Evolutionary conservation across 768 basidiomycete species (phyloP).

Genomic region (Tulasnella sp.): DNA sequence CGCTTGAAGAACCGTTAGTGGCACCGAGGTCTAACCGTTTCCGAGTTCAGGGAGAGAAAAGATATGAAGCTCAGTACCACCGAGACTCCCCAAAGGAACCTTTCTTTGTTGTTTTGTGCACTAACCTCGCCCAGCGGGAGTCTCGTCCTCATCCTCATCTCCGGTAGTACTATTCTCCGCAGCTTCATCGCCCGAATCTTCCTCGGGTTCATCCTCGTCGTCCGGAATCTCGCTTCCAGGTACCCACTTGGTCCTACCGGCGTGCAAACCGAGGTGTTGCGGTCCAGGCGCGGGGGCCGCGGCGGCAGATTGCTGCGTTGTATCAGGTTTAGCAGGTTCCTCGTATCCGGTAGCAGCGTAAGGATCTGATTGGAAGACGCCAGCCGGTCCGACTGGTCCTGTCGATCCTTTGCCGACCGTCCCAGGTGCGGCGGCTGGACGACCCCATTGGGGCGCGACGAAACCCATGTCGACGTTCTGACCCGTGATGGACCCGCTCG

Average conservation of each 20-base stretch:
- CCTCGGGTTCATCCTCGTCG: conserved; percentile 25
- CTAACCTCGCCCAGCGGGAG: conserved; percentile 1
- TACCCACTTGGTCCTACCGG: conserved; percentile 27
- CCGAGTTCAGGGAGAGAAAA: not conserved
- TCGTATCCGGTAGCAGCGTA: conserved; percentile 15
- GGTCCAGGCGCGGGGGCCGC: not conserved
- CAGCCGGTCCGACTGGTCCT: conserved; percentile 24
- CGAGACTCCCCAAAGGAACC: not conserved
- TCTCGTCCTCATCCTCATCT: conserved; percentile 11
- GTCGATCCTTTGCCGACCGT: conserved; percentile 18
- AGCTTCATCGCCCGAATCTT: conserved; percentile 20
- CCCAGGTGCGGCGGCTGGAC: not conserved
- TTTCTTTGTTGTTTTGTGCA: not conserved
- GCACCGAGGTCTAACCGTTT: conserved; percentile 5
- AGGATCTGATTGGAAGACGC: not conserved
- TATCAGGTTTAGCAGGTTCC: conserved; percentile 11
- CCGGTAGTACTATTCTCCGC: conserved; percentile 11
- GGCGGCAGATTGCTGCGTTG: not conserved
- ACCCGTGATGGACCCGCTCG: not conserved
- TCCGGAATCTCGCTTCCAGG: conserved; percentile 6
- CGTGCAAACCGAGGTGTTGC: conserved; percentile 15
- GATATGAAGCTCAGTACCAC: not conserved
- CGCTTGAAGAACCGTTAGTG: not conserved
- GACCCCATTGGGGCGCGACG: conserved; percentile 22
- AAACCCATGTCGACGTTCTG: conserved; percentile 18